phyloP scores from a whole-genome alignment of 2,329 filamentous ascomycete genomes.

The Penicillium paneum region DNA sequence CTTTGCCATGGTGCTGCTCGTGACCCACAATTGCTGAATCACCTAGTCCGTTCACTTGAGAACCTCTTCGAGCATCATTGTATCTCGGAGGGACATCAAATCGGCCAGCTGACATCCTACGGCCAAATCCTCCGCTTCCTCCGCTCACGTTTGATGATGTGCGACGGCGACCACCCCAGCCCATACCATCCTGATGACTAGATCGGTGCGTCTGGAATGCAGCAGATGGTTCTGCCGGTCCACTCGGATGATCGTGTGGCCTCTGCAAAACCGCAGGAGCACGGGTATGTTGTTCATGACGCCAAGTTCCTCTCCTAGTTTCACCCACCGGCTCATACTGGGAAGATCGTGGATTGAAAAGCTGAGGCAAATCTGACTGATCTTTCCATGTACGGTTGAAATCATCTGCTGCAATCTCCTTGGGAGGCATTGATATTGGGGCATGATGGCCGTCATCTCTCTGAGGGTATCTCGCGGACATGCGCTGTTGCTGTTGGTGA shows the following conservation, averaged over 20 bases:
- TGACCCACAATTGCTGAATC: constrained; percentile 32
- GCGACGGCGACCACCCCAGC: constrained; percentile 69
- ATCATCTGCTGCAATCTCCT: constrained; percentile 90
- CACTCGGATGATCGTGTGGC: constrained; percentile 58
- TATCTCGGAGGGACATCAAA: constrained; percentile 42
- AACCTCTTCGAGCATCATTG: constrained; percentile 40
- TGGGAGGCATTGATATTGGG: constrained; percentile 51
- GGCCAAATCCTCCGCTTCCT: constrained; percentile 68
- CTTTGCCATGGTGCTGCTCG: constrained; percentile 26
- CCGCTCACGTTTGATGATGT: constrained; percentile 91
- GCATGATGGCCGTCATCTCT: constrained; percentile 54
- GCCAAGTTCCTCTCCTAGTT: constrained; percentile 64
- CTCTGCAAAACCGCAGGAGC: constrained; percentile 79
- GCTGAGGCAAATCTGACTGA: constrained; percentile 59
- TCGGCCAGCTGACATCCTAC: constrained; percentile 59
- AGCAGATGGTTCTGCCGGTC: constrained; percentile 76
- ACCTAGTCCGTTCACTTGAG: constrained; percentile 36
- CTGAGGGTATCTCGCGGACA: constrained; percentile 55
- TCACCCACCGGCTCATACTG: constrained; percentile 86
- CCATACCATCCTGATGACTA: constrained; percentile 59
- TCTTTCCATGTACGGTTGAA: constrained; percentile 87
- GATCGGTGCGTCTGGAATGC: constrained; percentile 78
- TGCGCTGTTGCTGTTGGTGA: constrained; percentile 48
- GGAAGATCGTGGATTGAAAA: constrained; percentile 94
- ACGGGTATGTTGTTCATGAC: constrained; percentile 64